Conservation (phyloP, 768 basidiomycete species). For the Kwoniella sp. region DNA sequence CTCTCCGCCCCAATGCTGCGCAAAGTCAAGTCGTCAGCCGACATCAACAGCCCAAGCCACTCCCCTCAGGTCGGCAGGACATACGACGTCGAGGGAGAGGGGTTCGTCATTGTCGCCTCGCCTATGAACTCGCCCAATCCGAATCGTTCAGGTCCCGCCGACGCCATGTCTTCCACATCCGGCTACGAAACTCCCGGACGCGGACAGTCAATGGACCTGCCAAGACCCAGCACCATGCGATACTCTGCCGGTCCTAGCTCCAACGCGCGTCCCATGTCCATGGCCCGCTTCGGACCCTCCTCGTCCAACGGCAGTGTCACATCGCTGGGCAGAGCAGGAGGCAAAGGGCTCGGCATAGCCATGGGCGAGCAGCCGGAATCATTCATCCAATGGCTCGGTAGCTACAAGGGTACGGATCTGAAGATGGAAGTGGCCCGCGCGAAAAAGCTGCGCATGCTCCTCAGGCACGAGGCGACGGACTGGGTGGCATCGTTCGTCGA, state of each 20-base stretch:
- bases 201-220: slow-evolving; percentile 29
- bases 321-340: slow-evolving; percentile 15
- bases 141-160: background rate
- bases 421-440: slow-evolving; percentile 77
- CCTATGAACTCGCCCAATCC: slow-evolving; percentile 13
- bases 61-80: slow-evolving; percentile 35
- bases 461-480: slow-evolving; percentile 85
- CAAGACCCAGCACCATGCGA: slow-evolving; percentile 11
- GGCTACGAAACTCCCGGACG: background rate
- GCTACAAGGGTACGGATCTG: slow-evolving; percentile 35
- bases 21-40: slow-evolving; percentile 35
- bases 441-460: slow-evolving; percentile 78
- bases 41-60: slow-evolving; percentile 21
- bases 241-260: slow-evolving; percentile 12
- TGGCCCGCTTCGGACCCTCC: slow-evolving; percentile 25
- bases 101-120: slow-evolving; percentile 40
- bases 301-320: slow-evolving; percentile 6
- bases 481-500: slow-evolving; percentile 86
- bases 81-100: slow-evolving; percentile 35
- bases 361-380: slow-evolving; percentile 38
- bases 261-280: slow-evolving; percentile 24
- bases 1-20: slow-evolving; percentile 37
- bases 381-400: slow-evolving; percentile 30
- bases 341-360: slow-evolving; percentile 28
- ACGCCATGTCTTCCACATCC: slow-evolving; percentile 6